Evolutionary conservation across 2,329 filamentous ascomycete genomes (phyloP), one percentile per base, ranked within the genome.

Genomic region (Lachnellula occidentalis): DNA sequence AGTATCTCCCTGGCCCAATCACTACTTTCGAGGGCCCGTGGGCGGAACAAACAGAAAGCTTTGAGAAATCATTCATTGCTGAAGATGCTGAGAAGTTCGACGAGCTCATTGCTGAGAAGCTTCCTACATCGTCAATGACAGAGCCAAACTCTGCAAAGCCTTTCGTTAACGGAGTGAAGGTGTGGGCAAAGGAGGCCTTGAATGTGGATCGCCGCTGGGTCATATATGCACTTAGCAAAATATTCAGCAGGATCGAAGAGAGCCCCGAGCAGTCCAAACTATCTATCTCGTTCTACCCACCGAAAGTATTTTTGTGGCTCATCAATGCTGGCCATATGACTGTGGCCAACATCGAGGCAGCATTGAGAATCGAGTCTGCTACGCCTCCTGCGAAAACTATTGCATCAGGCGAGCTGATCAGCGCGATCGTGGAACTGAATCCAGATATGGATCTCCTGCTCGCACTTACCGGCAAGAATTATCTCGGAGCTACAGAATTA

Each of bases 371-470:
- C 14, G 73, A 77, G 34, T 45, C 70, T 77, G 17, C 68, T 71
- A 69, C 19, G 73, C 50, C 54, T 14, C 31, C 49, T 6, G 48
- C 53, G 17, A 67, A 64, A 48, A 70, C 73, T n/a, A 73, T 78
- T 24, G 71, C 80, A 14, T 76, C 83, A 11, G 80, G 81, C 34
- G 81, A 87, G 54, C 74, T 91, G 4, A 78, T 88, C 21, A 71
- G 76, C 45, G 76, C 84, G 45, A 72, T 91, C 37, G 77, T 80
- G 1, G 77, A 84, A 48, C 76, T 85, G n/a, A 87, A 91, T 62
- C 80, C 83, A 2, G 82, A 83, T 34, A 78, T 90, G 68, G 80
- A 84, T 49, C 73, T 90, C 2, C 75, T 91, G 39, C 76, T 85
- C 43, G 79, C 78, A 53, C 82, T 89, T 55, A 73, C 92, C 6